Evolutionary conservation across 352 stramenopile genomes (phyloP).

Genomic region (Globisporangium abappressorium): DNA sequence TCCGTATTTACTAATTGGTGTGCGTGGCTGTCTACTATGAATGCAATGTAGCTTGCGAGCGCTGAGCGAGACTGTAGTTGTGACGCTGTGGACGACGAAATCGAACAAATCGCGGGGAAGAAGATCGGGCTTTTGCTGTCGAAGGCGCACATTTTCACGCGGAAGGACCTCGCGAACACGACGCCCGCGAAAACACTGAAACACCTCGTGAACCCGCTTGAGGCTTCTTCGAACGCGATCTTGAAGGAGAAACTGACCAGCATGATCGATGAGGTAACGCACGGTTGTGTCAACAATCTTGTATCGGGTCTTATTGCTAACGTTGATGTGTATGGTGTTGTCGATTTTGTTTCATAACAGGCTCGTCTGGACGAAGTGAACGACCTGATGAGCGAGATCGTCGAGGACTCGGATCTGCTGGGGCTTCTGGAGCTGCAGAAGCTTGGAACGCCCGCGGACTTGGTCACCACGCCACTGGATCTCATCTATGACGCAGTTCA

Average conservation of each 20-base stretch:
- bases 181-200: conserved; percentile 25
- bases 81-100: conserved; percentile 67
- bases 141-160: conserved; percentile 45
- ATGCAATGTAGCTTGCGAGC: conserved; percentile 19
- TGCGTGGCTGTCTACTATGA: neutral
- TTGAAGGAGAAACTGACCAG: conserved; percentile 44
- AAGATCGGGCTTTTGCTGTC: conserved; percentile 44
- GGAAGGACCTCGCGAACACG: conserved; percentile 57
- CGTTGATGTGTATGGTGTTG: neutral
- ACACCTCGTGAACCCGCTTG: conserved; percentile 31
- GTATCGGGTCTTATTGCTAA: neutral
- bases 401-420: conserved; percentile 47
- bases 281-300: neutral
- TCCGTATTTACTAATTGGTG: neutral
- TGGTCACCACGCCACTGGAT: conserved; percentile 66
- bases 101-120: conserved; percentile 53
- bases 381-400: conserved; percentile 70
- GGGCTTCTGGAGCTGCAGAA: conserved; percentile 67
- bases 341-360: conserved; percentile 21
- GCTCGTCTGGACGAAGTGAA: conserved; percentile 79
- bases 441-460: conserved; percentile 75
- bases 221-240: conserved; percentile 33
- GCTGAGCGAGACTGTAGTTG: conserved; percentile 40
- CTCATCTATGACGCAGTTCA: conserved; percentile 49
- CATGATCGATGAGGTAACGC: conserved; percentile 53